Conservation (phyloP, 208 protist genomes). For the Wallacemonas sp. region DNA sequence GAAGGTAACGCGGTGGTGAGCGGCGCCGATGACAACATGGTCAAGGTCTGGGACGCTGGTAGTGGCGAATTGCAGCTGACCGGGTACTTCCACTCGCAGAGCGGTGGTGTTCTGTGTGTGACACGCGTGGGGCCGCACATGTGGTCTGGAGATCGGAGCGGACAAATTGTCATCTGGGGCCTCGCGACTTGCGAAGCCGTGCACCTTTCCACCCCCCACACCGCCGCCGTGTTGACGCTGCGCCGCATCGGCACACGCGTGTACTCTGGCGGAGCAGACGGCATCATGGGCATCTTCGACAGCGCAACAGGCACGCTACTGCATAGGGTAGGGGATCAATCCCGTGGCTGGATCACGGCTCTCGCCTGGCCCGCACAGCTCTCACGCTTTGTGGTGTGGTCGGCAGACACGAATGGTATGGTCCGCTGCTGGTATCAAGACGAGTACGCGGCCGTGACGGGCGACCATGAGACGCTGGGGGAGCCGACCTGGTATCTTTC, state of each 20-base stretch:
- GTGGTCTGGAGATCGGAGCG: conserved; percentile 80
- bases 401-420: conserved; percentile 52
- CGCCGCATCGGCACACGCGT: conserved; percentile 64
- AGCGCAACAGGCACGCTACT: conserved; percentile 46
- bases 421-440: conserved; percentile 90
- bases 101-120: conserved; percentile 59
- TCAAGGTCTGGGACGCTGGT: conserved; percentile 85
- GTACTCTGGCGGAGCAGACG: conserved; percentile 70
- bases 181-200: conserved; percentile 74
- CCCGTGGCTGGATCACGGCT: conserved; percentile 43
- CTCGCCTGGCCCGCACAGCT: conserved; percentile 60
- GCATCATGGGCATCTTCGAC: conserved; percentile 66
- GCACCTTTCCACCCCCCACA: conserved; percentile 43
- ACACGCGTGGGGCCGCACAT: conserved; percentile 71
- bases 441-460: conserved; percentile 58
- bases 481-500: conserved; percentile 73
- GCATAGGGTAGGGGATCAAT: conserved; percentile 57
- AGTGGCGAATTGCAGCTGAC: conserved; percentile 59
- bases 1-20: conserved; percentile 82
- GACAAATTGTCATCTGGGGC: conserved; percentile 66
- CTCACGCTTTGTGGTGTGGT: conserved; percentile 81
- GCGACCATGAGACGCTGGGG: conserved; percentile 65
- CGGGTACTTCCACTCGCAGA: conserved; percentile 71
- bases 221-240: conserved; percentile 50
- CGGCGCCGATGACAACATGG: conserved; percentile 73